Conservation (phyloP, 169 alveolate species). For the Cryptosporidium viatorum region DNA sequence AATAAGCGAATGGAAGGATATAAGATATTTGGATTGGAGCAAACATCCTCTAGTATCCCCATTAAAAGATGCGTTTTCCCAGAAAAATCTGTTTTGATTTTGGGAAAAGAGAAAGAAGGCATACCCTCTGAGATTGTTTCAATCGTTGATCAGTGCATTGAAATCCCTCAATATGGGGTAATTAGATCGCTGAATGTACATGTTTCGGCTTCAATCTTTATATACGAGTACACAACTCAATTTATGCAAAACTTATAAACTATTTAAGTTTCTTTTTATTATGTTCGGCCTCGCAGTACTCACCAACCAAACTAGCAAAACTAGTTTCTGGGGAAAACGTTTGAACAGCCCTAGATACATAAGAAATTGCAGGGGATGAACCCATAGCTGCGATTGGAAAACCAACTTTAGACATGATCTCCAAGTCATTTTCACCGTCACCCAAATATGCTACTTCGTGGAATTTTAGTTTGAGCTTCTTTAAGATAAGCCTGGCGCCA, state of each 20-base stretch:
- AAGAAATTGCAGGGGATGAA: constrained; percentile 39
- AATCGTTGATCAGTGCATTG: constrained; percentile 88
- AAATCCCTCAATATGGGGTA: constrained; percentile 91
- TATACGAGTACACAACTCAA: constrained; percentile 90
- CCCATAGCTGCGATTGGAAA: constrained; percentile 46
- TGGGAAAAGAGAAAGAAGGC: constrained; percentile 94
- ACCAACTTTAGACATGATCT: constrained; percentile 42
- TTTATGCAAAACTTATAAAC: background rate
- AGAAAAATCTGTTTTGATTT: constrained; percentile 84
- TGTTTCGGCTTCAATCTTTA: constrained; percentile 90
- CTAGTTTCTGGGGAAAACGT: constrained; percentile 22
- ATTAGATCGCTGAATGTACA: constrained; percentile 93
- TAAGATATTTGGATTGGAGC: constrained; percentile 89
- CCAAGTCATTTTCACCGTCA: constrained; percentile 64
- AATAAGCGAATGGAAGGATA: constrained; percentile 85
- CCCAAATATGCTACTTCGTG: constrained; percentile 50
- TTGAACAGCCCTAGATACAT: constrained; percentile 29
- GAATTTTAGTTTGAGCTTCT: background rate
- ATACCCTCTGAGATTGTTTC: constrained; percentile 87
- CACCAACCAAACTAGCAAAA: constrained; percentile 18
- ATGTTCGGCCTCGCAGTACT: constrained; percentile 14
- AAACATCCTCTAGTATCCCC: constrained; percentile 86
- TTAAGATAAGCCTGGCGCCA: constrained; percentile 19
- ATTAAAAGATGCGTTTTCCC: constrained; percentile 86
- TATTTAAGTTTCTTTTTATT: constrained; percentile 1